phyloP scores from a whole-genome alignment of 129 eudicot species.

The Erigeron canadensis region DNA sequence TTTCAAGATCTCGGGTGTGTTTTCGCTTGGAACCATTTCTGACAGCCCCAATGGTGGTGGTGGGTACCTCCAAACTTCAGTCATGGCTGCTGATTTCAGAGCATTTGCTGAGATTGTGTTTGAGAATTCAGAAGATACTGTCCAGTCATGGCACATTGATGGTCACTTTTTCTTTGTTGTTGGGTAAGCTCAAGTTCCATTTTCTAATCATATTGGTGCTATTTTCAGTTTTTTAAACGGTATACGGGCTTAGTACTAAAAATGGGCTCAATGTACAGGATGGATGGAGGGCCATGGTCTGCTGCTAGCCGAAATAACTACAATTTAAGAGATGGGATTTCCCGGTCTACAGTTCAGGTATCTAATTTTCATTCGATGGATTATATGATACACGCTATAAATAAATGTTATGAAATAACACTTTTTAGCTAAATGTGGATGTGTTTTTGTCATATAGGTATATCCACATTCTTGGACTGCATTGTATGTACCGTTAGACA shows the following conservation, averaged over 20 bases:
- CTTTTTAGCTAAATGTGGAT: background rate
- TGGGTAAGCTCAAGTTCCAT: conserved; percentile 42
- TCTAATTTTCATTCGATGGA: background rate
- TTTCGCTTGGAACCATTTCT: conserved; percentile 47
- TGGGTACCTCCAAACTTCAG: conserved; percentile 66
- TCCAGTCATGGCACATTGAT: conserved; percentile 77
- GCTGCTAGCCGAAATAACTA: conserved; percentile 58
- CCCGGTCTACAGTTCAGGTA: conserved; percentile 76
- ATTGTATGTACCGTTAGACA: conserved; percentile 76
- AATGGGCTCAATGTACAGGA: conserved; percentile 39
- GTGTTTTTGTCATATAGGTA: conserved; percentile 40
- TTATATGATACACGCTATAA: background rate
- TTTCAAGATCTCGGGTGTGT: conserved; percentile 67
- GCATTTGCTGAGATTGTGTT: conserved; percentile 61
- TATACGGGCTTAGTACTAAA: background rate
- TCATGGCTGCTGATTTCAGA: conserved; percentile 67
- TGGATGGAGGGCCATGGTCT: conserved; percentile 94
- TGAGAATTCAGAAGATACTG: conserved; percentile 55
- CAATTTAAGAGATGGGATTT: conserved; percentile 77
- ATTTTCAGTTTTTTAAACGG: background rate
- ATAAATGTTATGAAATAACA: background rate
- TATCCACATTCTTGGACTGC: conserved; percentile 94
- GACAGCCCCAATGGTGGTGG: conserved; percentile 58
- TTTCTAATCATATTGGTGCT: background rate
- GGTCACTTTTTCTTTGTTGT: conserved; percentile 78